These are phyloP conservation scores for Vaccinium darrowii DNA, from an alignment of 148 eudicot genomes.

Conservation along the genomic window DNA sequence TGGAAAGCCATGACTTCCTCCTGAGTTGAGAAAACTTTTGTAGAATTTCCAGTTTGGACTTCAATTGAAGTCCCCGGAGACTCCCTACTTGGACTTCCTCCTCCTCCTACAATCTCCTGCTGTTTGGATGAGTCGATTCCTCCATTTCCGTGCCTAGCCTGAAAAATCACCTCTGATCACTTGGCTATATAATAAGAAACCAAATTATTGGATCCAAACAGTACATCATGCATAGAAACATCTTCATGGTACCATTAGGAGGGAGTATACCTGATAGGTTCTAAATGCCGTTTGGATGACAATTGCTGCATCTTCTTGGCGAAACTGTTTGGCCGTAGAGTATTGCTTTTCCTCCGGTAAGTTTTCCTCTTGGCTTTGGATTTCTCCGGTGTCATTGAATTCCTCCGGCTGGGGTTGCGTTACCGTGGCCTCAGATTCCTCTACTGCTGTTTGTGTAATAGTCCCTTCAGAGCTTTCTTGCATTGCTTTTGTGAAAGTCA, in stretches of 20 bases:
- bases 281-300: slow-evolving; percentile 5
- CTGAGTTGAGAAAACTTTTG: slow-evolving; percentile 35
- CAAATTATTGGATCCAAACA: not conserved
- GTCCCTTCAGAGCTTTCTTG: slow-evolving; percentile 44
- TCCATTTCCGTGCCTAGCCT: slow-evolving; percentile 40
- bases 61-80: slow-evolving; percentile 75
- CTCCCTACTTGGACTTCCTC: slow-evolving; percentile 40
- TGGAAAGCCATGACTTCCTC: slow-evolving; percentile 34
- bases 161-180: slow-evolving; percentile 16
- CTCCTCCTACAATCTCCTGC: slow-evolving; percentile 28
- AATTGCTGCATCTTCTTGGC: slow-evolving; percentile 4
- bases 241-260: not conserved
- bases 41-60: slow-evolving; percentile 72
- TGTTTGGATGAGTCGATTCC: slow-evolving; percentile 16
- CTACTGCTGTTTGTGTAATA: not conserved
- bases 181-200: not conserved
- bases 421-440: not conserved
- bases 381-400: slow-evolving; percentile 19
- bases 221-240: not conserved
- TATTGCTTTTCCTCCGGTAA: not conserved
- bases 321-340: not conserved
- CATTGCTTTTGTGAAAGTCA: slow-evolving; percentile 7
- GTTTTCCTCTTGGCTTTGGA: slow-evolving; percentile 26
- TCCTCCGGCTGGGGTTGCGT: not conserved
- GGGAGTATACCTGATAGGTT: slow-evolving; percentile 5